Conservation (phyloP, 176 grass and related monocot species). For the Ensete glaucum region DNA sequence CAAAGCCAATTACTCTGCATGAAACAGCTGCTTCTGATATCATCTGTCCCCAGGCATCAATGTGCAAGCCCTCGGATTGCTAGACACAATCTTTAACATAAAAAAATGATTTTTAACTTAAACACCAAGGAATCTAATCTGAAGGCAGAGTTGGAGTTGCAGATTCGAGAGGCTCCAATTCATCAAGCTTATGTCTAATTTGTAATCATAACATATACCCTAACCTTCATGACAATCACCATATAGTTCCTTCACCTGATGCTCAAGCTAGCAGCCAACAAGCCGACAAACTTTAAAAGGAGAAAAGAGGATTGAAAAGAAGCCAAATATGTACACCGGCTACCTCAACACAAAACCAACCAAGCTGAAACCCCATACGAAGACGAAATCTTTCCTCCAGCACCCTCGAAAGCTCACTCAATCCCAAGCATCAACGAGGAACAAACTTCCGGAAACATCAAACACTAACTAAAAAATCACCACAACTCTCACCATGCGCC, state of each 20-base stretch:
- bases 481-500: not conserved
- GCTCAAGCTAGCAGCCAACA: not conserved
- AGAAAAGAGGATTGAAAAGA: not conserved
- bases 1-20: not conserved
- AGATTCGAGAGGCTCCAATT: not conserved
- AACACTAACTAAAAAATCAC: not conserved
- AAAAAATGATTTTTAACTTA: not conserved
- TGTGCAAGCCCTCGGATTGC: not conserved
- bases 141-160: not conserved
- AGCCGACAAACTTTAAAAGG: not conserved
- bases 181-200: too few relatives aligned
- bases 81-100: not conserved
- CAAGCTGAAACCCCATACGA: not conserved
- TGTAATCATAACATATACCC: too few relatives aligned
- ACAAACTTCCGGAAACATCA: not conserved
- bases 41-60: not conserved
- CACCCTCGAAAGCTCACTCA: not conserved
- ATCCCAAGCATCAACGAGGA: not conserved
- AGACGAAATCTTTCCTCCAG: not conserved
- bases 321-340: not conserved
- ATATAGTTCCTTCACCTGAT: not conserved
- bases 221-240: too few relatives aligned
- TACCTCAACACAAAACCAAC: conserved; percentile 5
- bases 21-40: not conserved
- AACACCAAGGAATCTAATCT: not conserved